Evolutionary conservation across 2,329 filamentous ascomycete genomes (phyloP), one percentile per base, ranked within the genome.

Genomic region (Sarocladiaceae sp.): DNA sequence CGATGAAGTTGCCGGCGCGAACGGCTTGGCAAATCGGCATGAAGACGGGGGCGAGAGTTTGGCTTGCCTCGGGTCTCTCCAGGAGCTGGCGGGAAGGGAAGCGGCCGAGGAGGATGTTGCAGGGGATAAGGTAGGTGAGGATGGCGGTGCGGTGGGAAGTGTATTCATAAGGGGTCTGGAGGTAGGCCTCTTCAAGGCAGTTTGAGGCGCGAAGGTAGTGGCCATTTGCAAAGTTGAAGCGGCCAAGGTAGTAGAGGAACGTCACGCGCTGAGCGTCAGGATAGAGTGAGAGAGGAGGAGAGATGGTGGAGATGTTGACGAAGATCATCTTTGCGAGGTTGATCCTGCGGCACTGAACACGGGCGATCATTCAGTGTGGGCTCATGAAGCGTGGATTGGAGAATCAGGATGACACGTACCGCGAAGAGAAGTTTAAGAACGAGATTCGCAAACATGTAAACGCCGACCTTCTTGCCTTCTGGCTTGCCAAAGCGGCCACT

Each of bases 181-280:
- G 67, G 62, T 95, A 96, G 3, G 91, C 88, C 20, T 82, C 74
- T 56, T 94, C 78, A 6, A 96, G 70, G 27, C 84, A 88, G 40
- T 80, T 70, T 43, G 83, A 79, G 0, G 90, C 88, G 20, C 85
- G 82, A 49, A 78, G 80, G 62, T 88, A 95, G 58, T 95, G 83
- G 52, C 82, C 85, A 61, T 88, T 90, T 50, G 86, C 81, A 60
- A 95, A 88, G 57, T 90, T 81, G 65, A 91, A 96, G 47, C 89
- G 83, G 15, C 91, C 91, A 5, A 97, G 82, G 59, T 95, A 95
- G 67, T 95, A 96, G 12, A 97, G 81, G 55, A 90, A 97, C 3
- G 89, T 95, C 42, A 95, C 88, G 40, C 89, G 80, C 59, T 97
- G 87, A 5, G 85, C 78, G 18, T 87, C 88, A 2, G 90, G 88